phyloP scores from a whole-genome alignment of 371 early-diverging fungal species.

The Mucor saturninus region DNA sequence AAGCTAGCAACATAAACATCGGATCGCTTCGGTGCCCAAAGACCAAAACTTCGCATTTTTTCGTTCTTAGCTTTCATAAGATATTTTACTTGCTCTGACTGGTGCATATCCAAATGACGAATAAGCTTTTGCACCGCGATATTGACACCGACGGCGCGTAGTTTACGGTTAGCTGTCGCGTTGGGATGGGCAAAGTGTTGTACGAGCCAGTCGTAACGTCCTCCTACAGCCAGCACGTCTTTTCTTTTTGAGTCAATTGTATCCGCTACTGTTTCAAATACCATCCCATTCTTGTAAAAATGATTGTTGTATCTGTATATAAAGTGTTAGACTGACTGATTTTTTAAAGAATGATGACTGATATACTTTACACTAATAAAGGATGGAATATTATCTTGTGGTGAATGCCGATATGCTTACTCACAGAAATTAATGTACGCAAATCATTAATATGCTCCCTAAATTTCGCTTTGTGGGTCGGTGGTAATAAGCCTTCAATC shows the following conservation, averaged over 20 bases:
- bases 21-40: constrained; percentile 68
- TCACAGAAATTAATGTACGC: constrained; percentile 51
- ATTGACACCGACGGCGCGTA: constrained; percentile 78
- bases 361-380: constrained; percentile 59
- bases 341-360: constrained; percentile 1
- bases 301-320: constrained; percentile 68
- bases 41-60: constrained; percentile 62
- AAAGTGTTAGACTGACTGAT: too few relatives aligned
- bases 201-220: constrained; percentile 76
- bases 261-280: constrained; percentile 75
- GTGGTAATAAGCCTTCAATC: constrained; percentile 65
- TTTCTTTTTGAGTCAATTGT: constrained; percentile 60
- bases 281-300: constrained; percentile 73
- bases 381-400: constrained; percentile 72
- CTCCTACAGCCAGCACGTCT: constrained; percentile 85
- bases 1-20: constrained; percentile 85
- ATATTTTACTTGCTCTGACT: constrained; percentile 63
- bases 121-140: constrained; percentile 81
- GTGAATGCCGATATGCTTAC: constrained; percentile 66
- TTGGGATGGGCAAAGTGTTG: constrained; percentile 55
- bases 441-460: constrained; percentile 57
- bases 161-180: constrained; percentile 51
- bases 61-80: constrained; percentile 60
- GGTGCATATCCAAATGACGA: constrained; percentile 70
- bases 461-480: constrained; percentile 50